phyloP scores from a whole-genome alignment of 257 asterid genomes.

The Jaltomata sinuosa region DNA sequence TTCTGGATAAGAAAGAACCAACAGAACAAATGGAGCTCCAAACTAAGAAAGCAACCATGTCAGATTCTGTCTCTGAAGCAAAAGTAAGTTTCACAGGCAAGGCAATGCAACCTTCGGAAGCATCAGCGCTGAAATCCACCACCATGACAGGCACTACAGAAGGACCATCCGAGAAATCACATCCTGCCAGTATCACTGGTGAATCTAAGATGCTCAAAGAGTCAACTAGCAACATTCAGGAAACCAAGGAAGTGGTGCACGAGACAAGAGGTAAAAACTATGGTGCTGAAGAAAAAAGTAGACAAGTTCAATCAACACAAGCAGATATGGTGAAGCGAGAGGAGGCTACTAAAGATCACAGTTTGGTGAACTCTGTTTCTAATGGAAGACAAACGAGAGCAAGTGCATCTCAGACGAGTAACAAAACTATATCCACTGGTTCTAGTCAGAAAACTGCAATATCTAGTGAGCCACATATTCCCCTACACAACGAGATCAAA shows the following conservation, averaged over 20 bases:
- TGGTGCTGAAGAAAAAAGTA: slow-evolving; percentile 4
- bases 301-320: slow-evolving; percentile 4
- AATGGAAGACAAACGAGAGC: slow-evolving; percentile 16
- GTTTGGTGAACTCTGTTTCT: slow-evolving; percentile 5
- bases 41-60: slow-evolving; percentile 7
- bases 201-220: background rate
- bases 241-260: slow-evolving; percentile 21
- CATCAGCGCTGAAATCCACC: slow-evolving; percentile 1
- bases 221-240: background rate
- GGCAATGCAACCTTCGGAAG: slow-evolving; percentile 12
- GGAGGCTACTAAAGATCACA: slow-evolving; percentile 13
- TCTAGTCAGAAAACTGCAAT: slow-evolving; percentile 9
- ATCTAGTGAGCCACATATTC: slow-evolving; percentile 24
- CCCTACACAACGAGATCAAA: slow-evolving; percentile 28
- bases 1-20: slow-evolving; percentile 8
- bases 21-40: slow-evolving; percentile 12
- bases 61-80: background rate
- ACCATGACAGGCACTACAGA: background rate
- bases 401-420: background rate
- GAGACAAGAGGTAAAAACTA: slow-evolving; percentile 10
- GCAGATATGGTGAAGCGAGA: slow-evolving; percentile 11
- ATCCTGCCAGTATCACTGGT: background rate
- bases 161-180: slow-evolving; percentile 5
- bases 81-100: slow-evolving; percentile 5
- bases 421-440: slow-evolving; percentile 5